Evolutionary conservation across 805 yeast genomes (phyloP).

Genomic region (Yarrowia bubula): DNA sequence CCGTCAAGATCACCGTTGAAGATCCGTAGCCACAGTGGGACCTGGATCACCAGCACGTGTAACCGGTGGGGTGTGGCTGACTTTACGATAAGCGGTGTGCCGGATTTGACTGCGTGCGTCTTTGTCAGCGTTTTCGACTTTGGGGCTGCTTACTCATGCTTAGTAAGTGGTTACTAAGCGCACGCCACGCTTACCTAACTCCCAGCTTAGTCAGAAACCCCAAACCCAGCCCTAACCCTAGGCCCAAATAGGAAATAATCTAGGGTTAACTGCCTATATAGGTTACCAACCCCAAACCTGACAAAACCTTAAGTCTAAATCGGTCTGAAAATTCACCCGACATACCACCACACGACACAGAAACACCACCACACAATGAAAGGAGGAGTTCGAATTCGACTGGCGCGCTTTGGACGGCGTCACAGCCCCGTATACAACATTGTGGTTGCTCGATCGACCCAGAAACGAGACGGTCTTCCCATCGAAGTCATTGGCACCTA

Average conservation of each 20-base stretch:
- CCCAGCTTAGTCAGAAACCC: too few species aligned
- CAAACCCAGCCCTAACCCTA: too few species aligned
- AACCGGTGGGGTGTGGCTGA: too few species aligned
- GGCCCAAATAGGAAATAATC: too few species aligned
- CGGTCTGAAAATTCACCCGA: not conserved
- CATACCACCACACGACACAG: not conserved
- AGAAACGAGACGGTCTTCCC: conserved; percentile 70
- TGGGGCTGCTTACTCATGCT: too few species aligned
- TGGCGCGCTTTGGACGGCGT: conserved; percentile 89
- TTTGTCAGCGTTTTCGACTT: too few species aligned
- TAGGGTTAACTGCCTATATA: too few species aligned
- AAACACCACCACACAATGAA: conserved; percentile 43
- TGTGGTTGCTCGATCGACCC: conserved; percentile 71
- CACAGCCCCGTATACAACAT: conserved; percentile 88
- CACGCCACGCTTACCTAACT: too few species aligned
- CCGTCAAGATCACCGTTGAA: conserved; percentile 1
- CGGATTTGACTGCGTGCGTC: too few species aligned
- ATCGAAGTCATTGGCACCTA: conserved; percentile 95
- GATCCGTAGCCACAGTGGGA: not conserved
- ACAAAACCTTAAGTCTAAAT: not conserved
- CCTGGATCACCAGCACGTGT: too few species aligned
- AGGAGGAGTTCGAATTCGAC: conserved; percentile 79
- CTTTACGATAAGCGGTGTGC: too few species aligned
- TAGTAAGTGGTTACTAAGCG: too few species aligned
- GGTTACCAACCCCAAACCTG: not conserved